Base-by-base conservation (phyloP, 257 asterid genomes). In the Solanum bukasovii region DNA sequence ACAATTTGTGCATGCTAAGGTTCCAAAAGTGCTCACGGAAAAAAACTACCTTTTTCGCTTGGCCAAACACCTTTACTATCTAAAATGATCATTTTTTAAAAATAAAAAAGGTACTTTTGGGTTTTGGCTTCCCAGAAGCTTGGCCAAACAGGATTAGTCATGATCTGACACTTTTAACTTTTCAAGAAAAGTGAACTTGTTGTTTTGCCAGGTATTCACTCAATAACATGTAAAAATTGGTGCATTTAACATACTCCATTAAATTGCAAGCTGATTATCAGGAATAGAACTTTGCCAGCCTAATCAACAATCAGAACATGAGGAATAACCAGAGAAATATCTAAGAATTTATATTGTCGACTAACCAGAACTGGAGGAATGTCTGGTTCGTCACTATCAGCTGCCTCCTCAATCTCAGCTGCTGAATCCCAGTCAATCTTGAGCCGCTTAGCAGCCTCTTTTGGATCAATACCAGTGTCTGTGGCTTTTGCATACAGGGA, bases 361-460 rank as follows among this genome's bases (percentile, higher is more conserved):
- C 96, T 61, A 91, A 95, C 99, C 95, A 95, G 88, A 81, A 93
- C 98, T 70, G 98, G 86, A 87, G 98, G 98, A 88, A 96, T 96
- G 20, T 97, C 98, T 42, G 87, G 65, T 13, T 96, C 96, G 88
- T 95, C 96, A 40, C 90, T 84, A 65, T 85, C 94, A 77, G 87
- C 93, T 65, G 73, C 89, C 25, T 93, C 98, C 77, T 93, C 98
- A 87, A 97, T 92, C 91, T 97, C 98, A 44, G 99, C 98, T 83
- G 98, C 99, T 79, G 95, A 90, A 92, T 97, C 99, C 99, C 99
- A 97, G 87, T 96, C 99, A 71, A 97, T 82, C 73, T 93, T 97
- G 77, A 96, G 95, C 92, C 98, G 91, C 92, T 93, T 95, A 85
- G 98, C 98, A 85, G 99, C 99, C 92, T 91, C 98, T 89, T 88